Conservation (phyloP, 306 rosid genomes). For the Cicer yamashitae region DNA sequence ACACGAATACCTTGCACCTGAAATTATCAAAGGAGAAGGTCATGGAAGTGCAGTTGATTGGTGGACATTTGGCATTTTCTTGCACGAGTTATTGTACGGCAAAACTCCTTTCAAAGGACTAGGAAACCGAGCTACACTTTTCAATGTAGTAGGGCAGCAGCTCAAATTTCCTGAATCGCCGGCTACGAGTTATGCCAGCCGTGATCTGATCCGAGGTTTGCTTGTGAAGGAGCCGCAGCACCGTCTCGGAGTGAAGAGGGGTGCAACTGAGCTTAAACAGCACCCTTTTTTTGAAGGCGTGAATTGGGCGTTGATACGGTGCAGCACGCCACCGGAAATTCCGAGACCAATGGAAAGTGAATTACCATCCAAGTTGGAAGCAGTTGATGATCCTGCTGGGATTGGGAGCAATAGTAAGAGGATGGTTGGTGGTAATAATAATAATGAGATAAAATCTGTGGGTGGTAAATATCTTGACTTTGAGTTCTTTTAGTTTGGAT, state of each 20-base stretch:
- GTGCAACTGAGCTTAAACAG: conserved; percentile 92
- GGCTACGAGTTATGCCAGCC: conserved; percentile 77
- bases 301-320: conserved; percentile 92
- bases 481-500: conserved; percentile 84
- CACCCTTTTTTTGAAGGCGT: conserved; percentile 95
- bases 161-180: conserved; percentile 83
- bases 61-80: conserved; percentile 69
- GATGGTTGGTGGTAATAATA: conserved; percentile 68
- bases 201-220: conserved; percentile 82
- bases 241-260: conserved; percentile 91
- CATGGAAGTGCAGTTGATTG: conserved; percentile 71
- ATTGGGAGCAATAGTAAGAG: conserved; percentile 73
- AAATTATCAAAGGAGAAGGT: conserved; percentile 63
- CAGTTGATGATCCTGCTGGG: conserved; percentile 55
- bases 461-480: conserved; percentile 97
- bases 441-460: conserved; percentile 72
- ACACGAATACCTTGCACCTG: conserved; percentile 64
- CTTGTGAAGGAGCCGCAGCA: conserved; percentile 90
- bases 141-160: conserved; percentile 95
- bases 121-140: conserved; percentile 92
- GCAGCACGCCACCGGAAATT: conserved; percentile 93
- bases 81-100: conserved; percentile 57
- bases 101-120: conserved; percentile 70
- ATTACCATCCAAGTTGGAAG: conserved; percentile 62
- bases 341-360: conserved; percentile 82